phyloP scores from a whole-genome alignment of 768 basidiomycete species.

The Phylloporus sp. region DNA sequence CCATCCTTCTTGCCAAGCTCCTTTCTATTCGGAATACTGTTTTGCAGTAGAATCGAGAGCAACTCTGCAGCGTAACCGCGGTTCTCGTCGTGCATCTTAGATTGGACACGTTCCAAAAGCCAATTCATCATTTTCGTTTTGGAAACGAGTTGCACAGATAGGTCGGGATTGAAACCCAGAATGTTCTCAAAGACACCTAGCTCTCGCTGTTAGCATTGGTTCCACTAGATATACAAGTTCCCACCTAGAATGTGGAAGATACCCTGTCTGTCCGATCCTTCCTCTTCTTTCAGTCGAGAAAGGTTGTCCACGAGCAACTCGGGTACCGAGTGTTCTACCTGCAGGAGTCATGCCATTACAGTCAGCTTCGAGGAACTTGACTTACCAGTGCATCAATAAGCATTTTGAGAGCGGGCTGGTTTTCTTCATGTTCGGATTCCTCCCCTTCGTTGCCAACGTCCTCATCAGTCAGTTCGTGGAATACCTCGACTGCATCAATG shows the following conservation, averaged over 20 bases:
- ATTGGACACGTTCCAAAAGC: conserved; percentile 71
- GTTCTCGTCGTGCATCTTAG: conserved; percentile 80
- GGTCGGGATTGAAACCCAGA: conserved; percentile 74
- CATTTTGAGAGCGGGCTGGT: conserved; percentile 64
- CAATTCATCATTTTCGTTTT: conserved; percentile 75
- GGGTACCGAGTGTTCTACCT: conserved; percentile 81
- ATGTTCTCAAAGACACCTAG: conserved; percentile 91
- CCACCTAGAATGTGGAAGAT: conserved; percentile 88
- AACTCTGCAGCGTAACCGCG: conserved; percentile 91
- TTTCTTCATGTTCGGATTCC: conserved; percentile 55
- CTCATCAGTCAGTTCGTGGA: conserved; percentile 95
- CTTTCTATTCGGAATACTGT: conserved; percentile 61
- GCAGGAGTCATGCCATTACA: conserved; percentile 6
- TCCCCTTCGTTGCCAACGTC: conserved; percentile 81
- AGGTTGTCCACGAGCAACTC: conserved; percentile 91
- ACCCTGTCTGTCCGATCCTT: conserved; percentile 89
- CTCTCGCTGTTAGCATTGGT: neutral
- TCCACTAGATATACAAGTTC: conserved; percentile 1
- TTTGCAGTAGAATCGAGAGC: conserved; percentile 84
- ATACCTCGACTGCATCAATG: conserved; percentile 88
- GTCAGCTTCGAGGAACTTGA: conserved; percentile 12
- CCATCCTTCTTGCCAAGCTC: conserved; percentile 70
- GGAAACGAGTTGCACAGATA: conserved; percentile 64
- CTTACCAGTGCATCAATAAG: conserved; percentile 74
- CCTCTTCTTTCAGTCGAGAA: conserved; percentile 78